Percentiles rank a stretch among this genome's conserved stretches.
Conservation (phyloP, 2,329 filamentous ascomycete species). For the Epichloe scottii region DNA sequence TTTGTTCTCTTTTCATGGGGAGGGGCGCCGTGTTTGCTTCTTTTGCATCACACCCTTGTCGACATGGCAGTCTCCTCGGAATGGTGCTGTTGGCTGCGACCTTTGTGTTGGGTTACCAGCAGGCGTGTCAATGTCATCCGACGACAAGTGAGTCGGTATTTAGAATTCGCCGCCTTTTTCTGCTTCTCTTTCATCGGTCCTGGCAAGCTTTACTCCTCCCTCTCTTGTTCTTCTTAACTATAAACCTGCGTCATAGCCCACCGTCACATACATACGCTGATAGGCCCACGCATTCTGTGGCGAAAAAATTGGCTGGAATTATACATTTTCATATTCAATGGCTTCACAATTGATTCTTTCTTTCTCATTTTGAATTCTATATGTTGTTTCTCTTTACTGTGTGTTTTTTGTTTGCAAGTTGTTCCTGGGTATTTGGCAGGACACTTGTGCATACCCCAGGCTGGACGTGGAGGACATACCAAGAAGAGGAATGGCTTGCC, state of each 20-base stretch:
- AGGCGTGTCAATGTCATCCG: no score
- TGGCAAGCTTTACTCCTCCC: no score
- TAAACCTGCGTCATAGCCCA: neutral
- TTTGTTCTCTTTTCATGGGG: neutral
- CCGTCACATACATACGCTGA: neutral
- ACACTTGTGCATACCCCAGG: constrained; percentile 7
- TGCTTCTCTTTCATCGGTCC: no score
- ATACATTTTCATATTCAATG: no score
- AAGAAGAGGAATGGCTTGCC: neutral
- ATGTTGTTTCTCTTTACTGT: neutral
- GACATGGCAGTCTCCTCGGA: no score
- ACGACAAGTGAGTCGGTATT: no score
- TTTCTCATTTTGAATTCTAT: neutral
- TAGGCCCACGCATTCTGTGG: neutral
- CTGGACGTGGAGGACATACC: constrained; percentile 14
- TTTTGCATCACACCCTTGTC: neutral
- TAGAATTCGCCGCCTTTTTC: no score
- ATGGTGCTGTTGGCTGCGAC: neutral
- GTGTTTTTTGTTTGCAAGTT: neutral
- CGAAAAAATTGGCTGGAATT: neutral
- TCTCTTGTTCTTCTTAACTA: neutral
- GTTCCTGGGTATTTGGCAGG: neutral
- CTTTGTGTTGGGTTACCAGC: neutral
- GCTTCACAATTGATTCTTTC: neutral
- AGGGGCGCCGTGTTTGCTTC: neutral